Base-by-base conservation (phyloP, 768 basidiomycete genomes). In the Boletellus sp. region DNA sequence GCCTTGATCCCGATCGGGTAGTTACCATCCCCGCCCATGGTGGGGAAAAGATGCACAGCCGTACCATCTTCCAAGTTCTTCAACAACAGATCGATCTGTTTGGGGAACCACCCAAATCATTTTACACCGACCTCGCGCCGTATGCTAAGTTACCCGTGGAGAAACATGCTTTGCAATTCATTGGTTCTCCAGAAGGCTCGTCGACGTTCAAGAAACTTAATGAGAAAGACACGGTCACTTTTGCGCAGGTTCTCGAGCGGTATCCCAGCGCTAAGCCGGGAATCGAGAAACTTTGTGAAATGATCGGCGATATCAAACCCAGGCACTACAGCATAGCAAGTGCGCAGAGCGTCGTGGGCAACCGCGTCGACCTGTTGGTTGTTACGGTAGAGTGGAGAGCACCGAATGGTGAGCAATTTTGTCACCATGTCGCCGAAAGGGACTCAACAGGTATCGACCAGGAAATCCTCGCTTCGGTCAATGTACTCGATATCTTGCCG, bases 251-350 rank as follows among this genome's bases (percentile, higher is more conserved):
- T 22, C 70, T 99, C 43, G 75, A 71, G 53, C 78, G 75, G 63
- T 97, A 90, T 67, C 74, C 75, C 20, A 88, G 83, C 53, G 93
- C 95, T 24, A 77, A 77, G 51, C 93, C 92, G 1, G 79, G 81
- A 26, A 84, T 98, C 33, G 91, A 91, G 69, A 83, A 77, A 48
- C 77, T 96, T 3, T 94, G 94, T 61, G 88, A 90, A 65, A 66
- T 96, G 59, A 76, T 97, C 39, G 94, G 92, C 1, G 93, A 96
- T 65, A 97, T 92, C 74, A 94, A 96, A 70, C 94, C 95, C 4
- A 80, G 96, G 54, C 96, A 98, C 70, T 99, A 99, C 70, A 95
- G 92, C 68, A 99, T 99, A 63, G 95, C 96, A 19, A 93, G 90
- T 57, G 83, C 93, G 31, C 95, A 98, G 70, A 89, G 87, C 61